Base-by-base conservation (phyloP, 2,329 filamentous ascomycete genomes). In the Fulvia fulva region DNA sequence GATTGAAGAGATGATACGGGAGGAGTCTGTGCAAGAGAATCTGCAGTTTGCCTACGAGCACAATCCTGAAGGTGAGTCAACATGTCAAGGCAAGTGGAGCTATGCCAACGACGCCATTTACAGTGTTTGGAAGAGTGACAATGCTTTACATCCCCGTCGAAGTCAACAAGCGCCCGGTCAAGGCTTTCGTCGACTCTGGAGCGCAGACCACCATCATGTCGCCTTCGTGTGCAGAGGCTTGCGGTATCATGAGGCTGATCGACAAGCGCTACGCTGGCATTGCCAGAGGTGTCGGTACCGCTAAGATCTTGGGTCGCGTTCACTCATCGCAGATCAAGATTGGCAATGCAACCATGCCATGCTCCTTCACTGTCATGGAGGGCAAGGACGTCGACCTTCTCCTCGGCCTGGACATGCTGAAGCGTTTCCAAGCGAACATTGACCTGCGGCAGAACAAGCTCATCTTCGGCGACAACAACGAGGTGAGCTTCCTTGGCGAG, bases 131-230 rank as follows among this genome's bases (percentile, higher is more conserved):
- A 55, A 85, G 89, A 67, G 94, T 99, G 43, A 91, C 93, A 67
- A 94, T 99, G 87, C 84, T 99, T 50, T 99, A 99, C 75, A 89
- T 97, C 66, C 87, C 95, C 70, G 92, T 96, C 61, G 90, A 95
- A 73, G 94, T 99, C 68, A 99, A 99, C 74, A 88, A 90, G 12
- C 84, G 90, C 67, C 90, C 89, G 58, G 87, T 99, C 68, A 97
- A 97, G 78, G 94, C 93, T 2, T 88, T 99, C 66, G 94, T 99
- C 60, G 94, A 99, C 74, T 97, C 94, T 1, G 94, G 94, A 61
- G 94, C 94, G 23, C 94, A 99, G 77, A 91, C 93, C 25, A 99
- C 94, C 53, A 97, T 99, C 78, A 99, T 99, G 94, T 97, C 93
- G 5, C 94, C 94, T 5, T 82, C 86, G 23, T 97, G 91, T 70